A percentile compares a stretch with the other conserved stretches of the same genome.
Conservation (phyloP, 75 land plant species). For the Cryptomeria japonica region DNA sequence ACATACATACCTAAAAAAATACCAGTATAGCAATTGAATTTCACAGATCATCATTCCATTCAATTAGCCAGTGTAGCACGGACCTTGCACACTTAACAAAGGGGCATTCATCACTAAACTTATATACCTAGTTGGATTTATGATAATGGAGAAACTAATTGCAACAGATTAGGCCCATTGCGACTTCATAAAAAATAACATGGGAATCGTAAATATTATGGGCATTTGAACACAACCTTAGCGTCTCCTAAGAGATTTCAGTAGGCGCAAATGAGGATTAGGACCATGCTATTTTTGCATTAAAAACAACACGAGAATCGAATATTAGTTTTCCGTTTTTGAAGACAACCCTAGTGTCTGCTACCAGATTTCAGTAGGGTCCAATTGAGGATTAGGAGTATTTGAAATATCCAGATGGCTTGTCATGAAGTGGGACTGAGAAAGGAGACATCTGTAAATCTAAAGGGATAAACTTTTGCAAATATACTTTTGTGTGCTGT, state of each 20-base stretch:
- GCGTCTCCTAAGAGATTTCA: background rate
- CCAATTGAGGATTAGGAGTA: background rate
- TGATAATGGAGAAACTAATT: background rate
- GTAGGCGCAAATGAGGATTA: background rate
- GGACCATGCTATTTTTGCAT: background rate
- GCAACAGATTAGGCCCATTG: background rate
- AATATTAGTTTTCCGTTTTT: background rate
- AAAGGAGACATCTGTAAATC: background rate
- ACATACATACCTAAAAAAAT: background rate
- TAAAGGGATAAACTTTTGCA: background rate
- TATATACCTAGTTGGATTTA: background rate
- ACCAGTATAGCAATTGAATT: background rate
- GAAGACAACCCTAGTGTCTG: background rate
- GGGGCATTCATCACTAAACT: background rate
- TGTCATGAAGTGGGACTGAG: background rate
- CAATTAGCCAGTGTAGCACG: background rate
- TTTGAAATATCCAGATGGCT: background rate
- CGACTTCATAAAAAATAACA: background rate
- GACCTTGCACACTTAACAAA: background rate
- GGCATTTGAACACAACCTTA: background rate
- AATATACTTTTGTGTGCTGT: background rate
- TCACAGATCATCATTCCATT: background rate
- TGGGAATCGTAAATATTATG: background rate
- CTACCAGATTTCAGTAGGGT: background rate
- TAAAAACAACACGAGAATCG: background rate